A percentile compares a stretch with the other conserved stretches of the same genome.
These are phyloP conservation scores for Suhomyces panamericanus DNA, from an alignment of 1,139 yeast genomes.

Conservation along the genomic window DNA sequence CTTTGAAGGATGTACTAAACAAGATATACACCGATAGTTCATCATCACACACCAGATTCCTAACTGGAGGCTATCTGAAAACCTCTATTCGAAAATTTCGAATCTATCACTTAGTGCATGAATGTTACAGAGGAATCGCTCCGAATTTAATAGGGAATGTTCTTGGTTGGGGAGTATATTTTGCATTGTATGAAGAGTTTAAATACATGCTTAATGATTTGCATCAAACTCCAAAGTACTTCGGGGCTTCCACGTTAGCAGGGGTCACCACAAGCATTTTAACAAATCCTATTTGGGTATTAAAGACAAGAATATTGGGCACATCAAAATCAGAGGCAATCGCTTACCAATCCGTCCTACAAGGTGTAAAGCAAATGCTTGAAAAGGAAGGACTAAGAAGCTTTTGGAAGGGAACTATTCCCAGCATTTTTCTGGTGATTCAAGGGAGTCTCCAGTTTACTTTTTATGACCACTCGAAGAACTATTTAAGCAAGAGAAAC, in stretches of 20 bases:
- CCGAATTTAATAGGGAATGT: conserved; percentile 85
- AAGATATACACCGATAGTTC: conserved; percentile 21
- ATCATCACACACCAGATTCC: background rate
- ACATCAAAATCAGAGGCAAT: conserved; percentile 45
- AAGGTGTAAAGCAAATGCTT: conserved; percentile 56
- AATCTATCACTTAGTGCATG: conserved; percentile 7
- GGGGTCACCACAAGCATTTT: conserved; percentile 73
- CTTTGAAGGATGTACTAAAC: conserved; percentile 20
- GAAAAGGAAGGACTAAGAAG: conserved; percentile 65
- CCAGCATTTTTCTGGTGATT: conserved; percentile 78
- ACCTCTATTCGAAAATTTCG: background rate
- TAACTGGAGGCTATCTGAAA: background rate
- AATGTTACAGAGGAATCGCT: conserved; percentile 72
- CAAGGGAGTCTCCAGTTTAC: conserved; percentile 91
- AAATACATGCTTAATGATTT: conserved; percentile 34
- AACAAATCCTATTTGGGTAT: conserved; percentile 92
- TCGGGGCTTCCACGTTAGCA: conserved; percentile 49
- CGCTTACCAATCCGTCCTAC: conserved; percentile 57
- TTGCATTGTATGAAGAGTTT: conserved; percentile 65
- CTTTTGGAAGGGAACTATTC: conserved; percentile 81
- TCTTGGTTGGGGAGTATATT: conserved; percentile 86
- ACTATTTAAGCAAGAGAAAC: conserved; percentile 17
- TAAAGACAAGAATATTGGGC: conserved; percentile 83
- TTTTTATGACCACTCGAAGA: conserved; percentile 74
- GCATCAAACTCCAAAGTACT: conserved; percentile 32